phyloP scores from a whole-genome alignment of 129 eudicot species.

The Tanacetum coccineum region DNA sequence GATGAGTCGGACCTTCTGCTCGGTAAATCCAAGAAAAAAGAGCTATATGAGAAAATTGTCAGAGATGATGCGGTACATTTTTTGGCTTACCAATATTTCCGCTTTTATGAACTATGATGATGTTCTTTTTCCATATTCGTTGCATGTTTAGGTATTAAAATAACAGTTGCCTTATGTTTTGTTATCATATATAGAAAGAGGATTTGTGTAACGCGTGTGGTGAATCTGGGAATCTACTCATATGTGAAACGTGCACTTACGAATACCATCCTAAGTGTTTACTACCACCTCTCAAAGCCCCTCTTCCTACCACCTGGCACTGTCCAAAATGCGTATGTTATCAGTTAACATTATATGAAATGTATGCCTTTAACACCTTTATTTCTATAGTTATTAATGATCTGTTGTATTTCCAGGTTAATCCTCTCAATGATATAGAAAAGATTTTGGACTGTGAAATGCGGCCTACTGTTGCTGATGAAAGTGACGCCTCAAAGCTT shows the following conservation, averaged over 20 bases:
- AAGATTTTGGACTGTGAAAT: conserved; percentile 87
- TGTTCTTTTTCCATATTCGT: no score
- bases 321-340: conserved; percentile 96
- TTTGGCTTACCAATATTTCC: not conserved
- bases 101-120: no score
- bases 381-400: not conserved
- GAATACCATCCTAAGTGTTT: conserved; percentile 89
- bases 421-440: conserved; percentile 82
- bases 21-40: conserved; percentile 39
- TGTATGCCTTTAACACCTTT: not conserved
- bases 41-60: conserved; percentile 55
- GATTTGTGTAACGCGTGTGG: conserved; percentile 80
- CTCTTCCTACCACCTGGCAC: conserved; percentile 73
- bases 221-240: conserved; percentile 48
- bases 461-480: conserved; percentile 83
- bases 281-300: conserved; percentile 71
- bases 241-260: conserved; percentile 85
- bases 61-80: conserved; percentile 69
- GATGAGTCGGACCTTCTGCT: conserved; percentile 61
- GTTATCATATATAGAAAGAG: conserved; percentile 55
- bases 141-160: not conserved
- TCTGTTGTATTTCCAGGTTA: conserved; percentile 50
- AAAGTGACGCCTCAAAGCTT: conserved; percentile 63
- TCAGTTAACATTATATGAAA: not conserved
- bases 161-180: not conserved